Conservation (phyloP, 805 yeast genomes). For the Diddensiella transvaalensis region DNA sequence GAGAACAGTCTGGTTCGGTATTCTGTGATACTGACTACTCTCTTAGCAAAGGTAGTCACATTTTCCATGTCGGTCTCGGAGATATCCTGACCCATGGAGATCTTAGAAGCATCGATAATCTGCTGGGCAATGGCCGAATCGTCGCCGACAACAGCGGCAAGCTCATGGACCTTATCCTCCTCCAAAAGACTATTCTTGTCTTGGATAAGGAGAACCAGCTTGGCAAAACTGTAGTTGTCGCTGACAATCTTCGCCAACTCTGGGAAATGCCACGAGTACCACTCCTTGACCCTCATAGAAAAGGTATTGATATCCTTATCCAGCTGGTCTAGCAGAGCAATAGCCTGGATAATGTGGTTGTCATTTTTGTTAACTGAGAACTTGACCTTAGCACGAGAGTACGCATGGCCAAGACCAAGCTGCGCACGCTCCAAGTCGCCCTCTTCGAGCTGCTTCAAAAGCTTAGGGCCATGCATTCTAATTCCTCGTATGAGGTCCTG, state of each 20-base stretch:
- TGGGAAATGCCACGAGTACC: conserved; percentile 99
- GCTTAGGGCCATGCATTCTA: conserved; percentile 83
- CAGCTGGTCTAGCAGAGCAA: conserved; percentile 93
- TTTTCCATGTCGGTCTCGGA: conserved; percentile 92
- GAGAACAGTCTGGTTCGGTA: conserved; percentile 81
- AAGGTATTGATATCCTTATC: conserved; percentile 98
- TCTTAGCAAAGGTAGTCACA: conserved; percentile 84
- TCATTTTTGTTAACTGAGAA: conserved; percentile 98
- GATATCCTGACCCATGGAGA: conserved; percentile 98
- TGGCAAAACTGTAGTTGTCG: conserved; percentile 84
- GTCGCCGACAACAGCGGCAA: conserved; percentile 86
- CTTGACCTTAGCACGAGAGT: conserved; percentile 98
- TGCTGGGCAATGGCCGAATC: conserved; percentile 90
- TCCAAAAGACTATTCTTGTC: conserved; percentile 75
- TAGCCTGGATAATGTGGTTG: conserved; percentile 98
- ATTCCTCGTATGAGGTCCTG: conserved; percentile 95
- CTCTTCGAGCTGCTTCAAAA: conserved; percentile 84
- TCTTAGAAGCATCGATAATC: conserved; percentile 90
- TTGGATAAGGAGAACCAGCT: conserved; percentile 72
- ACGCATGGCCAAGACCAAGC: conserved; percentile 98
- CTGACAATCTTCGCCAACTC: conserved; percentile 89
- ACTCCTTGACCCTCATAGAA: conserved; percentile 95
- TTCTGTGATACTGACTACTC: conserved; percentile 88
- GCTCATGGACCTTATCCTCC: conserved; percentile 63
- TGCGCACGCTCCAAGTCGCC: conserved; percentile 98